Evolutionary conservation across 2,329 filamentous ascomycete genomes (phyloP).

Genomic region (Botrytis galanthina): DNA sequence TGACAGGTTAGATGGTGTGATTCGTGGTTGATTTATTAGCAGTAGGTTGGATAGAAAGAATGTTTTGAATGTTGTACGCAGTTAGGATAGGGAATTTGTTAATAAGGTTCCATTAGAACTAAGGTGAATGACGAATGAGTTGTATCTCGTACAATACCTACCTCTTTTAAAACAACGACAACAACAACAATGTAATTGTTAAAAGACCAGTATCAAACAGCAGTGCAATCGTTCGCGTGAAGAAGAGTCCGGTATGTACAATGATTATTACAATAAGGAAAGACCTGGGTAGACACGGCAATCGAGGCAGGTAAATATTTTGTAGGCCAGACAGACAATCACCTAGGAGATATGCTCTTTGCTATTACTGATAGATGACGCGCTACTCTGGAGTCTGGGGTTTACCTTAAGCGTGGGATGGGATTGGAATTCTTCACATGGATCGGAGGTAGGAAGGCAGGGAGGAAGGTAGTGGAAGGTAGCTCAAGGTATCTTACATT

Average conservation of each 20-base stretch:
- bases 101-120: neutral
- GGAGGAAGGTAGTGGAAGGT: neutral
- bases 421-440: neutral
- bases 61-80: conserved; percentile 3
- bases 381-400: neutral
- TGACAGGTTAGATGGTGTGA: neutral
- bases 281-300: neutral
- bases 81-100: neutral
- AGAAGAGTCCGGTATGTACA: neutral
- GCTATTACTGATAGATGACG: neutral
- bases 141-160: neutral
- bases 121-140: neutral
- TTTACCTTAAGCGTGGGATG: neutral
- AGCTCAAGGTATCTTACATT: neutral
- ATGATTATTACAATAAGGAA: neutral
- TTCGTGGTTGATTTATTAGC: neutral
- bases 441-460: neutral
- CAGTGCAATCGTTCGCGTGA: neutral
- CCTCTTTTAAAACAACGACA: neutral
- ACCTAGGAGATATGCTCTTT: neutral
- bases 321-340: neutral
- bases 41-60: neutral
- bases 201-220: too few species aligned
- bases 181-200: neutral
- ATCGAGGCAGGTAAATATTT: neutral